Evolutionary conservation across 352 stramenopile genomes (phyloP).

Genomic region (Globisporangium lucens): DNA sequence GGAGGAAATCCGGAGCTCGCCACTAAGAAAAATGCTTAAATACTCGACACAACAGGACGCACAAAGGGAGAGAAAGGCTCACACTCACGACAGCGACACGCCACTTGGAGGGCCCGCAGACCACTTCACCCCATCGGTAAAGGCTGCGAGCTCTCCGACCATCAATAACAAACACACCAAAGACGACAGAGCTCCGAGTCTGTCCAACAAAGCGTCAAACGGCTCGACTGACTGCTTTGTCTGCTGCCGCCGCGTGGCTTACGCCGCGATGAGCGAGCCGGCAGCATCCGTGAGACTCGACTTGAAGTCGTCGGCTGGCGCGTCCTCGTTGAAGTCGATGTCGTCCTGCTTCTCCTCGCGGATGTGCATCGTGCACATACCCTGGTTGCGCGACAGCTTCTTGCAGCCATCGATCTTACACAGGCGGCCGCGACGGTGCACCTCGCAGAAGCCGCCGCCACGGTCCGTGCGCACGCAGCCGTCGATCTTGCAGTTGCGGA

Average conservation of each 20-base stretch:
- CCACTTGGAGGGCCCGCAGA: background rate
- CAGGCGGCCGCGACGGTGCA: slow-evolving; percentile 74
- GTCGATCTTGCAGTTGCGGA: slow-evolving; percentile 86
- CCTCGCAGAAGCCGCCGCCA: slow-evolving; percentile 81
- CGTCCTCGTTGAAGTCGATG: slow-evolving; percentile 9
- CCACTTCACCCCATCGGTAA: background rate
- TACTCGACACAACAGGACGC: slow-evolving; percentile 14
- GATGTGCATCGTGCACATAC: slow-evolving; percentile 90
- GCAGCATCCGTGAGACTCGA: slow-evolving; percentile 7
- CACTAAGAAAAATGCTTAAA: slow-evolving; percentile 18
- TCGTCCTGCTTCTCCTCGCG: slow-evolving; percentile 75
- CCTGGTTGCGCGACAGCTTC: slow-evolving; percentile 85
- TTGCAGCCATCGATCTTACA: slow-evolving; percentile 87
- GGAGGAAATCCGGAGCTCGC: background rate
- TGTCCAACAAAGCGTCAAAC: background rate
- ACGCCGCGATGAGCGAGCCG: slow-evolving; percentile 3
- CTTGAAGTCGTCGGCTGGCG: background rate
- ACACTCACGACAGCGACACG: slow-evolving; percentile 5
- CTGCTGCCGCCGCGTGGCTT: background rate
- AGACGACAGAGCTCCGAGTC: background rate
- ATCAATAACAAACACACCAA: slow-evolving; percentile 1
- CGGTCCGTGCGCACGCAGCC: slow-evolving; percentile 79
- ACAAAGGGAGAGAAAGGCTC: background rate
- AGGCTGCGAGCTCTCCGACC: background rate
- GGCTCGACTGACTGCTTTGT: background rate